Evolutionary conservation across 2,329 filamentous ascomycete genomes (phyloP), one percentile per base, ranked within the genome.

Genomic region (Gnomoniopsis smithogilvyi): DNA sequence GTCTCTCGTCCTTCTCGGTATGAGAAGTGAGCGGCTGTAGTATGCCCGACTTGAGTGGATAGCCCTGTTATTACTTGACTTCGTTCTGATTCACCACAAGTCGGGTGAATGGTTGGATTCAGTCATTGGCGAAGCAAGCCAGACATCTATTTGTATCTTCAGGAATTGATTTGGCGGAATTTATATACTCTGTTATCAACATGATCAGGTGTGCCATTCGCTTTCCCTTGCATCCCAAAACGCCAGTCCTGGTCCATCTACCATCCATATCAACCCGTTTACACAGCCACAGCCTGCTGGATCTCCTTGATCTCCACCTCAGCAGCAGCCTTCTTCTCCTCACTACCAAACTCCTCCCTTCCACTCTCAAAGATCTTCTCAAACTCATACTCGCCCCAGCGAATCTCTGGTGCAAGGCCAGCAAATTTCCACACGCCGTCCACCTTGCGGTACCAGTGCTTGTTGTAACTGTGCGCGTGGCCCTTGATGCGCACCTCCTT

Each of bases 381-480:
- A 63, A 84, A 85, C 54, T 84, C 80, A 65, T 80, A 79, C 74
- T 86, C 83, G 64, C 71, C 71, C 81, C 82, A 86, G 56, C 79
- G 74, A 63, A 86, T 82, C 51, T 78, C 73, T 4, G 83, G 82
- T 64, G 74, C 72, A 56, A 86, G 73, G 2, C 81, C 82, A 12
- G 82, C 82, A 65, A 85, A 83, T 71, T 86, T 86, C 83, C 83
- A 86, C 48, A 79, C 77, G n/a, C 82, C 83, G 65, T 82, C 71
- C 48, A 85, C 67, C 73, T 83, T 85, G 56, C 72, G 73, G 71
- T 86, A 86, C 72, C 78, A 83, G 70, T 84, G 80, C 60, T 77
- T 78, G 68, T 83, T 83, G 65, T 78, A 79, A 58, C 78, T 78
- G 73, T 87, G 83, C 17, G 78, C 81, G 66, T 87, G 84, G 60